Conservation (phyloP, 2,329 filamentous ascomycete species). For the Aspergillus alliaceus region DNA sequence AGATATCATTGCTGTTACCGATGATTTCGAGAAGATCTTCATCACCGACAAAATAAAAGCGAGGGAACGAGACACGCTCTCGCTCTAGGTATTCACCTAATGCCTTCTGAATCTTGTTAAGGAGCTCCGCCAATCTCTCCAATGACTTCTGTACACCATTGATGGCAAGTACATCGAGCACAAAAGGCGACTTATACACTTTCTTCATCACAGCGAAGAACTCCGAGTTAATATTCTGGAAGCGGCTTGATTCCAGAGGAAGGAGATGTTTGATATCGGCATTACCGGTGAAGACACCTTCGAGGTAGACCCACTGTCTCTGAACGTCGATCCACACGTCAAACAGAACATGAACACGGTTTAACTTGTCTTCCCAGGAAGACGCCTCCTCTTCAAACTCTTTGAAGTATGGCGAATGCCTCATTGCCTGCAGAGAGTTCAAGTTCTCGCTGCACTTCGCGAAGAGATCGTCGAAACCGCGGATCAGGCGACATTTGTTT, state of each 20-base stretch:
- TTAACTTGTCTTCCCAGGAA: constrained; percentile 96
- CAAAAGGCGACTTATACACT: constrained; percentile 92
- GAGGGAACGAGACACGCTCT: constrained; percentile 93
- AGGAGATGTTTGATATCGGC: constrained; percentile 98
- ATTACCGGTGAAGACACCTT: constrained; percentile 98
- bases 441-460: constrained; percentile 98
- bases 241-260: constrained; percentile 92
- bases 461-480: constrained; percentile 97
- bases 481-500: constrained; percentile 95
- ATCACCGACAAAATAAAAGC: constrained; percentile 99
- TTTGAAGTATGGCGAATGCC: constrained; percentile 98
- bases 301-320: constrained; percentile 98
- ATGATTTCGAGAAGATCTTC: constrained; percentile 99
- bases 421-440: constrained; percentile 97
- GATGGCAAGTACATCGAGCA: constrained; percentile 94
- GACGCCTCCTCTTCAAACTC: constrained; percentile 98
- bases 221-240: constrained; percentile 99
- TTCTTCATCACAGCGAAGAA: constrained; percentile 99
- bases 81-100: constrained; percentile 97
- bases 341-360: constrained; percentile 94
- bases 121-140: constrained; percentile 89
- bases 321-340: constrained; percentile 99
- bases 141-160: constrained; percentile 93
- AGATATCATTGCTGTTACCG: constrained; percentile 95
- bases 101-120: constrained; percentile 99